Conservation (phyloP, 805 yeast species). For the Torulaspora indica region DNA sequence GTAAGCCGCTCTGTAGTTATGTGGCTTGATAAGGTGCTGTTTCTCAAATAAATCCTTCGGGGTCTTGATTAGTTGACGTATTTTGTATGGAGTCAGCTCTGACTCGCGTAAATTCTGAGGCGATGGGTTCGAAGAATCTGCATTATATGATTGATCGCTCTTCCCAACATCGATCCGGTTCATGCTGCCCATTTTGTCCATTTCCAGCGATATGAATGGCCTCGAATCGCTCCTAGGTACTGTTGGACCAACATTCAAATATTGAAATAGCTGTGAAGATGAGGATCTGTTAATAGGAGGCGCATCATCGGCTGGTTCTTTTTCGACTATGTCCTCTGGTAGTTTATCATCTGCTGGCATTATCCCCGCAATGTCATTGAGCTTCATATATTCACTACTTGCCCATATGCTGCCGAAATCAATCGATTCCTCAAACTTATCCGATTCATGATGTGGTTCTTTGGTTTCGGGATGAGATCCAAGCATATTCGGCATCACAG, state of each 20-base stretch:
- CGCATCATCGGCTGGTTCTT: not conserved
- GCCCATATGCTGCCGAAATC: constrained; percentile 52
- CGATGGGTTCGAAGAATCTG: constrained; percentile 8
- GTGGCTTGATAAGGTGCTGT: constrained; percentile 20
- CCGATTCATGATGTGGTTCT: not conserved
- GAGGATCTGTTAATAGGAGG: constrained; percentile 6
- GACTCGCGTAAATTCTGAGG: constrained; percentile 5
- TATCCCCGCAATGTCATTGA: constrained; percentile 20
- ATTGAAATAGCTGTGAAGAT: constrained; percentile 12
- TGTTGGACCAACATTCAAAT: constrained; percentile 8
- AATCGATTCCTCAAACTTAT: not conserved
- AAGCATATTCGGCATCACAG: constrained; percentile 9
- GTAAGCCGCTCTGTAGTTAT: constrained; percentile 26
- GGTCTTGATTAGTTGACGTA: constrained; percentile 23
- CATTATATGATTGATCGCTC: not conserved
- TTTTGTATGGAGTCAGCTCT: constrained; percentile 20
- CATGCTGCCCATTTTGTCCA: constrained; percentile 7
- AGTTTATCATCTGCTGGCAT: not conserved
- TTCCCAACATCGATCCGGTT: constrained; percentile 3
- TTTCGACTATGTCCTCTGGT: not conserved
- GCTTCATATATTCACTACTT: constrained; percentile 33
- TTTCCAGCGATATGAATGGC: constrained; percentile 25
- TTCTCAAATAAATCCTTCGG: constrained; percentile 23
- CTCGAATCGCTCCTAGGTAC: constrained; percentile 17
- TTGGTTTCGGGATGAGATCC: not conserved